These are phyloP conservation scores for Ustilago hordei DNA, from an alignment of 1,284 basidiomycete species.

Conservation along the genomic window DNA sequence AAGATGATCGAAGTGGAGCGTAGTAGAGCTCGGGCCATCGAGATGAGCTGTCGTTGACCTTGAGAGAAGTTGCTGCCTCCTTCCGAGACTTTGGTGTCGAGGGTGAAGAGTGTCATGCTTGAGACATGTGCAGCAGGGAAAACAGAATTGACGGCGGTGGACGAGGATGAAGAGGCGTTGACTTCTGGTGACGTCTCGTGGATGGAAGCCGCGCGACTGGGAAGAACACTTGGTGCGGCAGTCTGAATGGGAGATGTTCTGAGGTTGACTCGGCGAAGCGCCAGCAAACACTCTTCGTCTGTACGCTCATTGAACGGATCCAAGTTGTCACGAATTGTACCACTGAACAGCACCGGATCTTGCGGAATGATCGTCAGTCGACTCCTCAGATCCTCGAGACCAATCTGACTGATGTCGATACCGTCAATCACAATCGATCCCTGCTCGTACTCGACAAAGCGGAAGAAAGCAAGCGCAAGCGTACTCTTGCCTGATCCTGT, in stretches of 20 bases:
- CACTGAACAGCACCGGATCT: constrained; percentile 64
- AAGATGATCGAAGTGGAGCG: constrained; percentile 61
- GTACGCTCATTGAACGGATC: constrained; percentile 58
- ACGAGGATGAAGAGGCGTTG: constrained; percentile 19
- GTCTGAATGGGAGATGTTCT: constrained; percentile 30
- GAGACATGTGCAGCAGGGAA: not conserved
- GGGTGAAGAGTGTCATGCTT: constrained; percentile 31
- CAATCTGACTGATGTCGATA: constrained; percentile 71
- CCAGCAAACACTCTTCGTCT: constrained; percentile 51
- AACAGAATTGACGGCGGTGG: constrained; percentile 24
- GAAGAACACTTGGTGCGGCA: constrained; percentile 26
- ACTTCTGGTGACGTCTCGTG: constrained; percentile 12
- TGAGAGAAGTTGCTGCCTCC: constrained; percentile 65
- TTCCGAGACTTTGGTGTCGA: constrained; percentile 58
- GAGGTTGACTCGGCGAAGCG: constrained; percentile 47
- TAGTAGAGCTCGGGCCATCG: constrained; percentile 64
- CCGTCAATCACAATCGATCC: constrained; percentile 62
- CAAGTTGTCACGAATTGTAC: constrained; percentile 56
- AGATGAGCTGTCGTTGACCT: constrained; percentile 66
- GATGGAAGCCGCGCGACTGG: constrained; percentile 28
- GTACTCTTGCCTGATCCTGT: constrained; percentile 72
- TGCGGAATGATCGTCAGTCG: constrained; percentile 73
- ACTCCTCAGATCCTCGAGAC: constrained; percentile 72
- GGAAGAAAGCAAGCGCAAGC: constrained; percentile 55
- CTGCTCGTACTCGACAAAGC: constrained; percentile 54